Conservation (phyloP, 2,329 filamentous ascomycete genomes). For the Colletotrichum endophyticum region DNA sequence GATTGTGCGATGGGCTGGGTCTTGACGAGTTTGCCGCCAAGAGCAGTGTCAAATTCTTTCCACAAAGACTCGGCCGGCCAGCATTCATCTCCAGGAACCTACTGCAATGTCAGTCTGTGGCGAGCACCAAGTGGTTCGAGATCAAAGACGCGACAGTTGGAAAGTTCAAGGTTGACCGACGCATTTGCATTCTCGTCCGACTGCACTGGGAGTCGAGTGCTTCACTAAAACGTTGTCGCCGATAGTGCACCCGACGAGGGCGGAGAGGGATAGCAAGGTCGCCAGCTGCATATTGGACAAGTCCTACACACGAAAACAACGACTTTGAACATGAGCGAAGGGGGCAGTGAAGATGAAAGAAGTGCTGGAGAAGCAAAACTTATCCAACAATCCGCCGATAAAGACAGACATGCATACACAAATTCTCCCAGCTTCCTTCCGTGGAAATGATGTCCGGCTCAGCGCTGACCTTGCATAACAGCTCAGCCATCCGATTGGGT, state of each 20-base stretch:
- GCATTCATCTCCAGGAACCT: slow-evolving; percentile 25
- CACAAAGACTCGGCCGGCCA: slow-evolving; percentile 24
- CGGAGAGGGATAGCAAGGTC: neutral
- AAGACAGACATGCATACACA: neutral
- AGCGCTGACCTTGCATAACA: neutral
- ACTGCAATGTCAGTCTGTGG: neutral
- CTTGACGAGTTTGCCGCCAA: slow-evolving; percentile 27
- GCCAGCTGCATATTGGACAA: neutral
- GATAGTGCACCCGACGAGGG: neutral
- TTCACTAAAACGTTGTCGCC: neutral
- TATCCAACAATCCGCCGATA: neutral
- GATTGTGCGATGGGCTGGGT: slow-evolving; percentile 27
- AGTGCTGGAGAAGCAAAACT: neutral
- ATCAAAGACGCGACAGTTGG: neutral
- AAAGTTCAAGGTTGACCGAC: neutral
- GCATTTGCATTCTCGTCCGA: neutral
- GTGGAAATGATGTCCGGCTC: neutral
- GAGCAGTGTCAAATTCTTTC: slow-evolving; percentile 17
- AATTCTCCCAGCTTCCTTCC: neutral
- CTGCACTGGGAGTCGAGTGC: neutral
- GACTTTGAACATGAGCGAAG: neutral
- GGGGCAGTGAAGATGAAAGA: neutral
- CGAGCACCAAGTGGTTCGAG: neutral
- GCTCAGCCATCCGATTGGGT: neutral
- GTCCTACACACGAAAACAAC: neutral